These are phyloP conservation scores for Leccinum subtestaceum DNA, from an alignment of 768 basidiomycete genomes.

Conservation along the genomic window DNA sequence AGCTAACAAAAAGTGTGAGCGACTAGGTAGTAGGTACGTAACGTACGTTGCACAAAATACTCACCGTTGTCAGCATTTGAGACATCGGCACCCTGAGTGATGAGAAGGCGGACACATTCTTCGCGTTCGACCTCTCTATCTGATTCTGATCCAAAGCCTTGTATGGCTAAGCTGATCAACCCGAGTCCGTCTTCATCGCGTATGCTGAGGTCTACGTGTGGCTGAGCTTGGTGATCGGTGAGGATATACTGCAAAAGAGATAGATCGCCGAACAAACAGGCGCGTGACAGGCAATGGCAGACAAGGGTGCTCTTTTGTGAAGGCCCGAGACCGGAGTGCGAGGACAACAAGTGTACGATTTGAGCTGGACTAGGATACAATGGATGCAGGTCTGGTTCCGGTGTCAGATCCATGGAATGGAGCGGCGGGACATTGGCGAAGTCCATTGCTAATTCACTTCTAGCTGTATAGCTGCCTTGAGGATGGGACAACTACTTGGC, in stretches of 20 bases:
- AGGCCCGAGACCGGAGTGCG: slow-evolving; percentile 65
- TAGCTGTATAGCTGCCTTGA: slow-evolving; percentile 3
- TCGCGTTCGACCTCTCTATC: slow-evolving; percentile 88
- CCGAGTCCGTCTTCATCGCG: slow-evolving; percentile 87
- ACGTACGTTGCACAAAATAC: slow-evolving; percentile 17
- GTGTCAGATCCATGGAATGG: slow-evolving; percentile 52
- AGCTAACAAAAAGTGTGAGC: slow-evolving; percentile 42
- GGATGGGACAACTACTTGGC: slow-evolving; percentile 6
- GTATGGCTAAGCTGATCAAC: slow-evolving; percentile 71
- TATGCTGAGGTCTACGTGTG: slow-evolving; percentile 61
- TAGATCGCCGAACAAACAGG: slow-evolving; percentile 78
- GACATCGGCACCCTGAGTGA: slow-evolving; percentile 74
- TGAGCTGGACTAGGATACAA: slow-evolving; percentile 67
- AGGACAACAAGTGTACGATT: slow-evolving; percentile 60
- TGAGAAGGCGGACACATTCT: slow-evolving; percentile 80
- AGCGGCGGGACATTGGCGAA: slow-evolving; percentile 26
- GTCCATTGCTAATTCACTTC: slow-evolving; percentile 26
- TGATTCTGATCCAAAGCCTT: slow-evolving; percentile 78
- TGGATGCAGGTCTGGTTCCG: slow-evolving; percentile 79
- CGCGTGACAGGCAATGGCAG: slow-evolving; percentile 68
- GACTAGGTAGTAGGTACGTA: background rate
- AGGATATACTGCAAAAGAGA: slow-evolving; percentile 70
- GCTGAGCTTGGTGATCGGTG: slow-evolving; percentile 62
- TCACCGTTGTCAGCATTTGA: slow-evolving; percentile 59
- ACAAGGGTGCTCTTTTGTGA: slow-evolving; percentile 69